Base-by-base conservation (phyloP, 129 eudicot genomes). In the Tagetes patula region DNA sequence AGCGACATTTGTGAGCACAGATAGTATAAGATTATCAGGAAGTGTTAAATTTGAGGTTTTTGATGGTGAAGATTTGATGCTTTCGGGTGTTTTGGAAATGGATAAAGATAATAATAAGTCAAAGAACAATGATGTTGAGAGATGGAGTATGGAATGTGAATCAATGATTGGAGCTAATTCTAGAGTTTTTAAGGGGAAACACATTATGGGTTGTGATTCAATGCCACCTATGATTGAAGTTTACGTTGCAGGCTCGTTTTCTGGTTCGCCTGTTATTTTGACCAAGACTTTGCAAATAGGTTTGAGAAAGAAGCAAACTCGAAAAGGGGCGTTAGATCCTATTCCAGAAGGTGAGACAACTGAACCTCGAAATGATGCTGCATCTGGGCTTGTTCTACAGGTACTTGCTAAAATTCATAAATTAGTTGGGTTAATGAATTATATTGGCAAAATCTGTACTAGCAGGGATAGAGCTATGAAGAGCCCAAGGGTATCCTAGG, bases 1-100 rank as follows among this genome's bases (percentile, higher is more conserved):
- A 71, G 93, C 90, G 20, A 91, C 92, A 12, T 91, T 86, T 75
- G 96, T 91, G 66, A 86, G 96, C 78, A 91, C 97, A 0, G 97
- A 87, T 58, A 81, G 87, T 79, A 87, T 91, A 64, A 75, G 96
- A 52, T 73, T 88, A 13, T 77, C 90, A 0, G 96, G 93, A 49
- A 91, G 96, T 83, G 91, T 87, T 36, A 91, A 82, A 75, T 88
- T 88, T 8, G 93, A 91, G 83, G 96, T 91, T 41, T 84, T 79
- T 31, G 77, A 91, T 77, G 81, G 83, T 39, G 89, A 88, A 9
- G 88, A 88, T 70, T 75, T 81, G 7, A 73, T 91, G 31, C 84
- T 91, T 63, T 81, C 85, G 2, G 96, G 97, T 33, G 77, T 85
- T 68, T 74, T 91, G 55, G 96, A 88, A 79, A 84, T 91, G 88